phyloP scores from a whole-genome alignment of 1,284 basidiomycete species.

The Pulchroboletus neoregius region DNA sequence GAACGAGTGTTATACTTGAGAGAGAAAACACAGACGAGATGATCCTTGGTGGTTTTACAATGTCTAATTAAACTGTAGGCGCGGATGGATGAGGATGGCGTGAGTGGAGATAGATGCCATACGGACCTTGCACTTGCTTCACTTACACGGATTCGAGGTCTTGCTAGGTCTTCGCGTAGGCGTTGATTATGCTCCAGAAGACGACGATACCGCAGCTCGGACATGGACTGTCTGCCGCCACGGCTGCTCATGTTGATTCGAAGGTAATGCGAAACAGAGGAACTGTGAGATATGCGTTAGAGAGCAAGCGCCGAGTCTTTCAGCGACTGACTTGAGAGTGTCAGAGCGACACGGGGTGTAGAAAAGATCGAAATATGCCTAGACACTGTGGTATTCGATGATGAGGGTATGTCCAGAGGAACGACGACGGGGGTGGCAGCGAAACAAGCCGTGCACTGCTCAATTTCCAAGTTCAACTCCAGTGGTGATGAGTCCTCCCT shows the following conservation, averaged over 20 bases:
- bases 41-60: constrained; percentile 87
- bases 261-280: constrained; percentile 3
- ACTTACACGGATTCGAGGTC: constrained; percentile 85
- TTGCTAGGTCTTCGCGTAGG: constrained; percentile 82
- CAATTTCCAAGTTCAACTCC: constrained; percentile 11
- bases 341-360: not conserved
- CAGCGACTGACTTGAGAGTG: constrained; percentile 8
- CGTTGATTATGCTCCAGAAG: constrained; percentile 92
- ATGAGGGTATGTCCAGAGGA: constrained; percentile 6
- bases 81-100: constrained; percentile 9
- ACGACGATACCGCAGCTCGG: constrained; percentile 91
- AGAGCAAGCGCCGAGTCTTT: not conserved
- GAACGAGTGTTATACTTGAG: constrained; percentile 4
- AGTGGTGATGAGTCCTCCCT: not conserved
- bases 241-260: constrained; percentile 50
- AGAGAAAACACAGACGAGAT: constrained; percentile 25
- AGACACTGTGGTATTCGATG: constrained; percentile 2
- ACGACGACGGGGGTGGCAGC: constrained; percentile 10
- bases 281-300: constrained; percentile 10
- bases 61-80: constrained; percentile 77
- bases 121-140: constrained; percentile 86
- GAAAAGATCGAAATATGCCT: not conserved
- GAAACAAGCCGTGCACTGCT: constrained; percentile 11
- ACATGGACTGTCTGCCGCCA: constrained; percentile 82
- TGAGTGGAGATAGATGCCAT: constrained; percentile 1